A percentile compares a stretch with the other conserved stretches of the same genome.
Conservation (phyloP, 208 protist genomes). For the Crithidia brevicula region DNA sequence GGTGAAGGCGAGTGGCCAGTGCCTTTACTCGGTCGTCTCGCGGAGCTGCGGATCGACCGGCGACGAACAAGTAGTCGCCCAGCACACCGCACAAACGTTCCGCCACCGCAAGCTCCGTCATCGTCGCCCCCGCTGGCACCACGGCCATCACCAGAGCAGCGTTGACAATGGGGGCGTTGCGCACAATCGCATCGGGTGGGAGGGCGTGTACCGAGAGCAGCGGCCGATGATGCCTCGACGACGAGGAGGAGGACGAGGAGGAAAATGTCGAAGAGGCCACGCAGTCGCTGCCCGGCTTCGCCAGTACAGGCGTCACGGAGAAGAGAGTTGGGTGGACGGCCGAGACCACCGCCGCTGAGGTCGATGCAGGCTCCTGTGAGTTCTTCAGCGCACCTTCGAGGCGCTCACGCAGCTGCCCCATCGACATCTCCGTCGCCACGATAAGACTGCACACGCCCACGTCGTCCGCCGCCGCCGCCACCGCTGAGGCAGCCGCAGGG, state of each 20-base stretch:
- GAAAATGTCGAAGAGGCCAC: too few species aligned
- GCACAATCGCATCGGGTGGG: constrained; percentile 11
- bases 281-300: too few species aligned
- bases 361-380: not conserved
- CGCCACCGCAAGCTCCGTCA: not conserved
- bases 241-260: too few species aligned
- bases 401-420: constrained; percentile 72
- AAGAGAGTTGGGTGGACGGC: constrained; percentile 5
- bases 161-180: constrained; percentile 17
- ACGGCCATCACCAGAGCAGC: constrained; percentile 19
- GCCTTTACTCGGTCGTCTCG: constrained; percentile 28
- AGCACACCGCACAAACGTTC: not conserved
- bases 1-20: constrained; percentile 24
- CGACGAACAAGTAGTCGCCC: constrained; percentile 7
- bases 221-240: not conserved
- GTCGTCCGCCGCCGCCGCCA: not conserved
- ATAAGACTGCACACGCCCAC: constrained; percentile 46
- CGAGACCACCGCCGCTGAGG: not conserved
- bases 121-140: not conserved
- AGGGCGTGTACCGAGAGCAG: constrained; percentile 15
- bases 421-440: constrained; percentile 51
- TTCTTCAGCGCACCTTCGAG: constrained; percentile 24
- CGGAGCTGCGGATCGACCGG: not conserved
- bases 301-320: not conserved
- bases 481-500: not conserved